Base-by-base conservation (phyloP, 257 asterid genomes). In the Verbascum thapsus region DNA sequence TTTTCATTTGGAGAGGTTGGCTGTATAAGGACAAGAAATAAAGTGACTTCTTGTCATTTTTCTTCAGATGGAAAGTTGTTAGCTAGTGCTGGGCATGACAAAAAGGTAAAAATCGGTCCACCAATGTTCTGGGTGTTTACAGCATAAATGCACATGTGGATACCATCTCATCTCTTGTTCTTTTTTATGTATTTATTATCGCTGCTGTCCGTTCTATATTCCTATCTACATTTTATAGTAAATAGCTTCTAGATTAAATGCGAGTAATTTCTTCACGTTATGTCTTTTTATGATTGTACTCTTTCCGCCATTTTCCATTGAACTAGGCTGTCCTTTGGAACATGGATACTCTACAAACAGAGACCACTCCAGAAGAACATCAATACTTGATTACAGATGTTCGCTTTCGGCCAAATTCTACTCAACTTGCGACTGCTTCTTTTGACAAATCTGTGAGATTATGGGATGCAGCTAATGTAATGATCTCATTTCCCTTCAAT, bases 391-490 rank as follows among this genome's bases (percentile, higher is more conserved):
- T 91, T 71, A 84, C 96, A 4, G 98, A 91, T 77, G 83, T 91
- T 68, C 95, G 98, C 53, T 91, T 91, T 83, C 81, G 96, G 64
- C 96, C 98, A n/a, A 88, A 86, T 72, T 84, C 96, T 23, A 81
- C 95, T 56, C 96, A 88, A 76, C 85, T 91, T 40, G 96, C 84
- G 23, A 91, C 96, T 19, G 91, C 95, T 58, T 91, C 98, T 67
- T 81, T 78, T 61, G 98, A 91, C 74, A 84, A 79, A 75, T 88
- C 98, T 22, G 95, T 91, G 68, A 81, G 96, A 83, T 66, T 91
- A 70, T 91, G 98, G 98, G 98, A 91, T 74, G 98, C 96, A 51
- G 88, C 96, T 60, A 88, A 91, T 77, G 98, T 91, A 83, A 78
- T 56, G 38, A 68, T 73, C 61, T 63, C 58, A 67, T 49, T 51